A percentile compares a stretch with the other conserved stretches of the same genome.
Evolutionary conservation across 345 rosid genomes (phyloP).

Genomic region (Eucalyptus cloeziana): DNA sequence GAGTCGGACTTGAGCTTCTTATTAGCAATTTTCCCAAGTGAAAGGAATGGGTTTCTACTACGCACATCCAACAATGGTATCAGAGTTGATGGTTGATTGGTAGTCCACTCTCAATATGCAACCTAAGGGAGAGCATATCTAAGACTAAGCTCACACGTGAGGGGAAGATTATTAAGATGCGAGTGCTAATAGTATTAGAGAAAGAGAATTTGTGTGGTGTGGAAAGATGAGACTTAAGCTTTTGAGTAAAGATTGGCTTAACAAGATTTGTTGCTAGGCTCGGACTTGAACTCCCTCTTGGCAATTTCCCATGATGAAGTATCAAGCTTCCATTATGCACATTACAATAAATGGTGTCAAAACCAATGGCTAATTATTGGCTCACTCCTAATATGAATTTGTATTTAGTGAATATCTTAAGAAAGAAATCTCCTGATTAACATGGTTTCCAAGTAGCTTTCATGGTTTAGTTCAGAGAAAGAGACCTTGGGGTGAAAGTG

Average conservation of each 20-base stretch:
- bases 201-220: no score
- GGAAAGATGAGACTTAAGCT: not conserved
- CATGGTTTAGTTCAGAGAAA: not conserved
- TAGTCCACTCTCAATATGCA: no score
- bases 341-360: not conserved
- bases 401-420: not conserved
- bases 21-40: not conserved
- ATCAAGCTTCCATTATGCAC: not conserved
- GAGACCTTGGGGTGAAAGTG: not conserved
- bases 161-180: not conserved
- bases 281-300: accelerated
- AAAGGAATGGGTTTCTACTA: accelerated
- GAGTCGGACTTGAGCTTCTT: accelerated
- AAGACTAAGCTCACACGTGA: not conserved
- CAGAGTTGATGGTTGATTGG: not conserved
- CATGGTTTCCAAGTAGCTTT: not conserved
- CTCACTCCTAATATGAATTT: not conserved
- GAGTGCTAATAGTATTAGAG: not conserved
- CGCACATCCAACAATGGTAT: not conserved
- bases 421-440: not conserved
- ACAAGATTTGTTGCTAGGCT: not conserved
- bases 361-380: not conserved
- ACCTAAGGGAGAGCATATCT: not conserved
- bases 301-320: not conserved
- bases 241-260: not conserved